Base-by-base conservation (phyloP, 2,329 filamentous ascomycete species). In the Aspergillus cejpii region DNA sequence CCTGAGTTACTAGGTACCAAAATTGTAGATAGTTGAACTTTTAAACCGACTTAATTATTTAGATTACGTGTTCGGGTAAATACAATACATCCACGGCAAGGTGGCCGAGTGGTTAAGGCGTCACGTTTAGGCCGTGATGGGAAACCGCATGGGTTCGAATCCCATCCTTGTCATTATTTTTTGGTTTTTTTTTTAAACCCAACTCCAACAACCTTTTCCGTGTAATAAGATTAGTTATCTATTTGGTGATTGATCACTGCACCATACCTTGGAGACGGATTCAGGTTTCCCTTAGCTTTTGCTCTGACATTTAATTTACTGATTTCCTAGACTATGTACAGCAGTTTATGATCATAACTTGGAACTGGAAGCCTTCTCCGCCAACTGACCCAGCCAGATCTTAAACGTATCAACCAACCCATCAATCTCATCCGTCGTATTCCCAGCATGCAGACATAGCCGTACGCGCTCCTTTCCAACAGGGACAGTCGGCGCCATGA, bases 401-500 rank as follows among this genome's bases (percentile, higher is more conserved):
- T 68, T 65, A 6, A 83, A 72, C 0, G 65, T 68, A 6, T 49
- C 58, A 0, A 77, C 68, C 17, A 86, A 59, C 0, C 67, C 71
- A 4, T 81, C 71, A 0, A 85, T 70, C 46, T 87, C 72, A 3
- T 69, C 65, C 5, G 66, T 47, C 0, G 77, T 81, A 50, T 87
- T 87, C 0, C 76, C 79, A 0, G 82, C 79, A 62, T 87, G 84
- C 2, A 87, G 60, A 60, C 83, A 86, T 0, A 87, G 70, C 6
- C 84, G 68, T 0, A 87, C 77, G 8, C 84, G 69, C 58, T 85
- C 80, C 4, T 70, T 77, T 0, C 83, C 82, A 1, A 59, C 63
- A 0, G 82, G 80, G 1, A 87, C 82, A 0, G 83, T 87, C 0
- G 84, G 84, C 1, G 81, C 73, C 46, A 86, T 80, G 12, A 87